Base-by-base conservation (phyloP, 1,139 yeast species). In the Debaryomyces subglobosus region DNA sequence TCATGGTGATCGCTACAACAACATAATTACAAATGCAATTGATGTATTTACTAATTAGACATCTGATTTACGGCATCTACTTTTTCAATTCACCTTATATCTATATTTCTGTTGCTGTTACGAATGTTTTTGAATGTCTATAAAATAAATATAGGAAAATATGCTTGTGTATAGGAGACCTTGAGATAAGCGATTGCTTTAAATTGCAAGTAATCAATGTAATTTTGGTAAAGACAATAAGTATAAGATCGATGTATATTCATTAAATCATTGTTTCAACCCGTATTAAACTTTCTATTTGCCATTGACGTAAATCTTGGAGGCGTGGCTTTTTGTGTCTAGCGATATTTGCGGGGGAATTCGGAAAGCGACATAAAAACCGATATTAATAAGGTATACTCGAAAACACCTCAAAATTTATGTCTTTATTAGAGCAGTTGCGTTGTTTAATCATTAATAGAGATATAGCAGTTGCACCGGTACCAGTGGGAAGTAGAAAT, bases 371-470 rank as follows among this genome's bases (percentile, higher is more conserved):
- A 13, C 12, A 12, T 12, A 21, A 21, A 30, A 39, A n/a, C 13
- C 30, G 30, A 23, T 23, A 27, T 13, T 23, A 37, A 16, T 37
- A 23, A 37, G 9, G 8, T 10, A 12, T 7, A 21, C 10, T 37
- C 15, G 20, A 25, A 23, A 23, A 24, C 27, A 10, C 7, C 18
- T 7, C 9, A 1, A 4, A 34, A 23, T 40, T 7, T 32, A 52
- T 52, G 55, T 47, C 50, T 39, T 37, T 52, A 24, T 44, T 46
- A 32, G 48, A 52, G 39, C 54, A 52, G 34, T 18, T 52, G 23
- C 49, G 47, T 13, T 25, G 40, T 15, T 46, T 52, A n/a, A 47
- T 52, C 21, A 21, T 45, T 6, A 49, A 51, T 44, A 40, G 29
- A 43, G 51, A 50, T 42, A 38, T 43, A 13, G 16, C n/a, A 39